Percentiles rank a stretch among this genome's conserved stretches.
Conservation (phyloP, 345 rosid genomes). For the Aegle marmelos region DNA sequence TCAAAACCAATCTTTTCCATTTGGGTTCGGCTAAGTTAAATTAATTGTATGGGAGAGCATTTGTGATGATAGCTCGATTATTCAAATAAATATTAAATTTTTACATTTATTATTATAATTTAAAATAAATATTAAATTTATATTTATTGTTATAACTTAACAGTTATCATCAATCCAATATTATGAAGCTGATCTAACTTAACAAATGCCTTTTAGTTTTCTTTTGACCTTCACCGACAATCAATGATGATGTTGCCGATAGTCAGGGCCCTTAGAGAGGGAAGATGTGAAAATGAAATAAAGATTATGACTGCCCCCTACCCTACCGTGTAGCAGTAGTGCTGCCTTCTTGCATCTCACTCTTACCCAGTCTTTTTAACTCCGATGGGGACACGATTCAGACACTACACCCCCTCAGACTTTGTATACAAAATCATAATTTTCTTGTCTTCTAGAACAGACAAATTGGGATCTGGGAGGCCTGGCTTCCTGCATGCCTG, state of each 20-base stretch:
- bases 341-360: neutral
- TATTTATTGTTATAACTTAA: no score
- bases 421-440: neutral
- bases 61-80: no score
- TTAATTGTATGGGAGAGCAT: no score
- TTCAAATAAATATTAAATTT: no score
- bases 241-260: slow-evolving; percentile 17
- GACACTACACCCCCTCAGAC: neutral
- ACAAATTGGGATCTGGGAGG: neutral
- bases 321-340: neutral
- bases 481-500: neutral
- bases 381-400: slow-evolving; percentile 3
- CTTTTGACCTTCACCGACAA: neutral
- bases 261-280: neutral
- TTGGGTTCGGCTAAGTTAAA: no score
- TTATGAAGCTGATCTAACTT: no score
- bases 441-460: neutral
- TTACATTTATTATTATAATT: no score
- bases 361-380: neutral
- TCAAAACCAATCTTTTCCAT: neutral
- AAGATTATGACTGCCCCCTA: slow-evolving; percentile 10
- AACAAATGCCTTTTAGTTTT: no score
- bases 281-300: neutral
- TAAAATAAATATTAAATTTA: no score
- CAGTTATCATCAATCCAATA: no score